These are phyloP conservation scores for Blastocystis sp. DNA, from an alignment of 352 stramenopile genomes.

Conservation along the genomic window DNA sequence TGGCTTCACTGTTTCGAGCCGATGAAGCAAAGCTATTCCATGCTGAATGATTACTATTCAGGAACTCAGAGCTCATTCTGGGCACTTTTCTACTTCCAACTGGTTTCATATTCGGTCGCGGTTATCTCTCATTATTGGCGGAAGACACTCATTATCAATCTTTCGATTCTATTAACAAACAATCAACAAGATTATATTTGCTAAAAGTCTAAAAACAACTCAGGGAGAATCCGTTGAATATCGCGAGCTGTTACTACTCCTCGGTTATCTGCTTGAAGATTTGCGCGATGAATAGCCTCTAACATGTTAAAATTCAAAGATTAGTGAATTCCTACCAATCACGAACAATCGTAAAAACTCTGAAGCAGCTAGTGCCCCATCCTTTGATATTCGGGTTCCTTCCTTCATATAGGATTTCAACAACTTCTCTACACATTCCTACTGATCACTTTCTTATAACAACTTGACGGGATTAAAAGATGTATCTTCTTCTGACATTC, in stretches of 20 bases:
- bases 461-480: slow-evolving; percentile 23
- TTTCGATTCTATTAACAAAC: neutral
- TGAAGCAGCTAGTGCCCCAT: slow-evolving; percentile 1
- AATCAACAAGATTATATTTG: neutral
- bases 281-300: slow-evolving; percentile 34
- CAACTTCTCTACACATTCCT: slow-evolving; percentile 36
- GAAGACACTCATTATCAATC: neutral
- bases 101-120: neutral
- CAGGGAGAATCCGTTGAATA: slow-evolving; percentile 39
- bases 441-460: neutral
- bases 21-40: neutral
- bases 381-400: slow-evolving; percentile 10
- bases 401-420: slow-evolving; percentile 54
- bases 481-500: slow-evolving; percentile 42
- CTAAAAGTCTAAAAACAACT: slow-evolving; percentile 59
- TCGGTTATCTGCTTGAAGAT: slow-evolving; percentile 21
- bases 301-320: neutral
- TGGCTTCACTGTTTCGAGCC: neutral
- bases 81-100: neutral
- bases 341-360: slow-evolving; percentile 41
- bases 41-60: neutral
- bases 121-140: neutral
- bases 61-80: neutral
- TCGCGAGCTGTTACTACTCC: slow-evolving; percentile 19
- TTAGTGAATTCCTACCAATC: neutral